Base-by-base conservation (phyloP, 1,284 basidiomycete genomes). In the Sanghuangporus weigelae region DNA sequence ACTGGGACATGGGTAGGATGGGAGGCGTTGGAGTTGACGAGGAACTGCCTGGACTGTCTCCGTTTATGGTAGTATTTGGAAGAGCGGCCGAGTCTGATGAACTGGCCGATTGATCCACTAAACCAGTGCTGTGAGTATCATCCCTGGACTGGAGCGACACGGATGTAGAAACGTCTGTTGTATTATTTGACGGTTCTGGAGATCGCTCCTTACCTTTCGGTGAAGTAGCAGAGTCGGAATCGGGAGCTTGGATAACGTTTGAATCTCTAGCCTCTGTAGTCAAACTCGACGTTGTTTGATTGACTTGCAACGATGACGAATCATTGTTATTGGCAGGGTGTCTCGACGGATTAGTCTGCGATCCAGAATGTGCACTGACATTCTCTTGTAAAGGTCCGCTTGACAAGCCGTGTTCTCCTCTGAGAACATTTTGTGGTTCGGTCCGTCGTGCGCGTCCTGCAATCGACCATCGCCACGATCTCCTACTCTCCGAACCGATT, bases 391-490 rank as follows among this genome's bases (percentile, higher is more conserved):
- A n/a, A 7, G 16, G 44, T 46, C 12, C 16, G 44, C n/a, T n/a
- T n/a, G 44, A 46, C 16, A n/a, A n/a, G 21, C 44, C 21, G 11
- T n/a, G 44, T 56, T 61, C 59, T 60, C 51, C 56, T 4, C 57
- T 42, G 26, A 69, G 44, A 1, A 67, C 69, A 5, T 69, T 63
- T 57, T 73, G 74, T 14, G 75, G 8, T 75, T 78, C 64, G 38
- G 39, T 11, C 26, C 46, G 40, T 61, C 57, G 40, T 12, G 14
- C 14, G 11, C 42, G 12, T n/a, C 42, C 42, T 31, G 40, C 21
- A 31, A 12, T 59, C 12, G 40, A 48, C 31, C 21, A 12, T n/a
- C 44, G 26, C 3, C 57, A 16, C 44, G 1, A 8, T 19, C 44
- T n/a, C 21, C 44, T 16, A 16, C 44, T n/a, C 21, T 19, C 16